Evolutionary conservation across 805 yeast genomes (phyloP).

Genomic region (Starmerella bacillaris): DNA sequence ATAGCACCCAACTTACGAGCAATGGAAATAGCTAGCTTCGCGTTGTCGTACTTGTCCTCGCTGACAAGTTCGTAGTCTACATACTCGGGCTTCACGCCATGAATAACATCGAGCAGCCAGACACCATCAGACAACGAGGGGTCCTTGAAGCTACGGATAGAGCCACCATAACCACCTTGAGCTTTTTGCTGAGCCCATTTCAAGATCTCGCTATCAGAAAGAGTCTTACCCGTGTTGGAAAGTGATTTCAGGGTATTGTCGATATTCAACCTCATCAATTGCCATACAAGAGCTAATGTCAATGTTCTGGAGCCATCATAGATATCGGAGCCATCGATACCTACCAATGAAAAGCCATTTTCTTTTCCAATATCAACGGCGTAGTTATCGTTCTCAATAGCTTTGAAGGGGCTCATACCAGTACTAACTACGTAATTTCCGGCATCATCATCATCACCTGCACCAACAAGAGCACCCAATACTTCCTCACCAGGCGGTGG

Average conservation of each 20-base stretch:
- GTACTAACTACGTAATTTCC: slow-evolving; percentile 13
- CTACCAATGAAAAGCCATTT: slow-evolving; percentile 81
- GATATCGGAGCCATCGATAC: slow-evolving; percentile 95
- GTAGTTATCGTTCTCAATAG: slow-evolving; percentile 91
- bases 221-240: slow-evolving; percentile 52
- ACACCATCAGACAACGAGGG: slow-evolving; percentile 56
- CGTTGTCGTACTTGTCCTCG: slow-evolving; percentile 83
- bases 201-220: slow-evolving; percentile 71
- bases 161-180: slow-evolving; percentile 56
- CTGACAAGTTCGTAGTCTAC: slow-evolving; percentile 88
- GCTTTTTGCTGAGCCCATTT: slow-evolving; percentile 87
- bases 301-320: slow-evolving; percentile 80
- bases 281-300: slow-evolving; percentile 92
- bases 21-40: slow-evolving; percentile 89
- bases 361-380: slow-evolving; percentile 95
- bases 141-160: slow-evolving; percentile 74
- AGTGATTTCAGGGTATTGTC: slow-evolving; percentile 61
- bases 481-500: slow-evolving; percentile 55
- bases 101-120: slow-evolving; percentile 71
- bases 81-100: slow-evolving; percentile 92
- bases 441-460: slow-evolving; percentile 13
- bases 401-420: slow-evolving; percentile 66
- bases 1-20: slow-evolving; percentile 96
- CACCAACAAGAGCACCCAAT: slow-evolving; percentile 14
- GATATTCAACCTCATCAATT: slow-evolving; percentile 92